phyloP scores from a whole-genome alignment of 352 stramenopile species.

The Discostella stelligera region DNA sequence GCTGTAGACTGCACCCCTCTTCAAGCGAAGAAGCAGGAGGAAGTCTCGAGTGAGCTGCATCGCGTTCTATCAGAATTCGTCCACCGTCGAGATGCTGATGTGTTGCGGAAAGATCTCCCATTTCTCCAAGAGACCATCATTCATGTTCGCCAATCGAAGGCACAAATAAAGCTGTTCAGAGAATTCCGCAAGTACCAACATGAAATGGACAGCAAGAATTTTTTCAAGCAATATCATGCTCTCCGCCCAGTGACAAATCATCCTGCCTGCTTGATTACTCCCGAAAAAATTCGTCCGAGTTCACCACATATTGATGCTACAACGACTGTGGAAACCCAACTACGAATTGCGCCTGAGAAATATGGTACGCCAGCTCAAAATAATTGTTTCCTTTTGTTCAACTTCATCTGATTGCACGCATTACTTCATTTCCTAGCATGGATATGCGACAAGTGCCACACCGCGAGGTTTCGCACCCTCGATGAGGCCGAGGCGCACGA shows the following conservation, averaged over 20 bases:
- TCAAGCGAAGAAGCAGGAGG: slow-evolving; percentile 41
- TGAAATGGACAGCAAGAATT: slow-evolving; percentile 49
- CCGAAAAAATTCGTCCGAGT: slow-evolving; percentile 10
- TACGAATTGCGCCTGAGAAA: slow-evolving; percentile 39
- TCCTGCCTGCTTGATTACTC: slow-evolving; percentile 55
- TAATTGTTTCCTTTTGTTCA: slow-evolving; percentile 18
- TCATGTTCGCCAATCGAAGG: slow-evolving; percentile 64
- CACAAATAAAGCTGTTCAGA: slow-evolving; percentile 63
- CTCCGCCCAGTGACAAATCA: slow-evolving; percentile 70
- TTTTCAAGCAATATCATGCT: slow-evolving; percentile 64
- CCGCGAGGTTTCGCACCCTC: slow-evolving; percentile 35
- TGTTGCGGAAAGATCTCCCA: slow-evolving; percentile 64
- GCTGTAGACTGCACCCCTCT: slow-evolving; percentile 38
- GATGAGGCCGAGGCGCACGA: slow-evolving; percentile 51
- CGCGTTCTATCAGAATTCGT: slow-evolving; percentile 53
- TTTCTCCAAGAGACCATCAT: slow-evolving; percentile 67
- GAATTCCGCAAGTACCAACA: slow-evolving; percentile 54
- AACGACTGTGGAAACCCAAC: slow-evolving; percentile 14
- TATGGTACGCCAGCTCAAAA: slow-evolving; percentile 19
- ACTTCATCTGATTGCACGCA: background rate
- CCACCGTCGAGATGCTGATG: slow-evolving; percentile 56
- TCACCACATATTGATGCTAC: slow-evolving; percentile 17
- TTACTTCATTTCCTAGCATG: slow-evolving; percentile 9
- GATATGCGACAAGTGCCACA: slow-evolving; percentile 33
- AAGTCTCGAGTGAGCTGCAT: slow-evolving; percentile 41